Evolutionary conservation across 2,329 filamentous ascomycete genomes (phyloP).

Genomic region (Scortechinia acanthostroma): DNA sequence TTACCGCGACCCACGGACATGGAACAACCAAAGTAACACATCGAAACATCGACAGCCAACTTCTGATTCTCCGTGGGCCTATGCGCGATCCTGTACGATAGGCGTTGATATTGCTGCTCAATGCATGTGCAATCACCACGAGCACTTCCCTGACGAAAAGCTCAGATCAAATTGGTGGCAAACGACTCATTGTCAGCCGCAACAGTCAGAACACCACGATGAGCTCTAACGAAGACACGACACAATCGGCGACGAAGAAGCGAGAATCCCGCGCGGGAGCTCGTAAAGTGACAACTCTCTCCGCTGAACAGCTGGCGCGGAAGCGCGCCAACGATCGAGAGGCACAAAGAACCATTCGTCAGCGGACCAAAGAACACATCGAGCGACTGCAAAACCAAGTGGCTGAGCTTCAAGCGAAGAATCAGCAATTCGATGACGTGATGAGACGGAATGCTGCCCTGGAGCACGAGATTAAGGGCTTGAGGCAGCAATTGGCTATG

Average conservation of each 20-base stretch:
- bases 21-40: neutral
- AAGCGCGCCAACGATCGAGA: slow-evolving; percentile 89
- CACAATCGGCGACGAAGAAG: neutral
- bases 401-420: slow-evolving; percentile 54
- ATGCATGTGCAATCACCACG: too few species aligned
- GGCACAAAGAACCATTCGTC: slow-evolving; percentile 79
- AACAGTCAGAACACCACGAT: too few species aligned
- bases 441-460: slow-evolving; percentile 42
- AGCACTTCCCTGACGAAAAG: too few species aligned
- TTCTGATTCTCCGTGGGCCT: too few species aligned
- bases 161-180: too few species aligned
- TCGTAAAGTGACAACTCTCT: slow-evolving; percentile 79
- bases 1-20: neutral
- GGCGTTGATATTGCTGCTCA: too few species aligned
- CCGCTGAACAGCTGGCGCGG: slow-evolving; percentile 78
- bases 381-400: slow-evolving; percentile 71
- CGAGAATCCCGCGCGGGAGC: slow-evolving; percentile 28
- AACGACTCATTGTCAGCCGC: too few species aligned
- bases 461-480: slow-evolving; percentile 37
- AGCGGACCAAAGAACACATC: slow-evolving; percentile 80
- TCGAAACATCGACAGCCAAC: neutral
- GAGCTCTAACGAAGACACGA: neutral
- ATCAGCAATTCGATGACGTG: slow-evolving; percentile 42
- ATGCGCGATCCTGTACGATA: too few species aligned
- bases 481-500: neutral